Base-by-base conservation (phyloP, 768 basidiomycete genomes). In the Omphalotus guepiniiformis region DNA sequence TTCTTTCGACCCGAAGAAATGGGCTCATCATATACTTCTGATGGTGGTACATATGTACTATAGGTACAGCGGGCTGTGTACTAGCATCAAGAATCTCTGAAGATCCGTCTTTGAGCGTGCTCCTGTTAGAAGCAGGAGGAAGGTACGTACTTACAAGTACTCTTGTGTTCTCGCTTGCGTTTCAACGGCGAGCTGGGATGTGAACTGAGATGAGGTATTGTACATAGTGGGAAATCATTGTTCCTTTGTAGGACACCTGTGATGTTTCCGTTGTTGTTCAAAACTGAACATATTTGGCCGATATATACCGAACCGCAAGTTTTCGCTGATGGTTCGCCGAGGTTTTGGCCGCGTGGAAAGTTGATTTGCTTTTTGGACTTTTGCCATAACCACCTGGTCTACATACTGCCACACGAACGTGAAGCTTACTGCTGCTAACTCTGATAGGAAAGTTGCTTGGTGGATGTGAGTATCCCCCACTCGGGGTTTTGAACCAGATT, bases 311-410 rank as follows among this genome's bases (percentile, higher is more conserved):
- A 75, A n/a, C 75, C 80, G 1, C 83, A 85, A 53, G 46, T 49
- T 7, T 59, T 71, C 56, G 76, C 76, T 1, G 67, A 59, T 32
- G 74, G 72, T 27, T 66, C 66, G 51, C 65, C 55, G 32, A 68
- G 68, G 16, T 82, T 71, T 51, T 85, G 81, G 82, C 85, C 85
- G 0, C 64, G 85, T 63, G 84, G 83, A 82, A 55, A 6, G 63
- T 53, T 9, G 23, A 18, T 13, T 22, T 35, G 26, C 7, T 42
- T n/a, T 27, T 21, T 21, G 15, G n/a, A 4, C n/a, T n/a, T n/a
- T n/a, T n/a, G n/a, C n/a, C n/a, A n/a, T n/a, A n/a, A n/a, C n/a
- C n/a, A n/a, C n/a, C n/a, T n/a, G n/a, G n/a, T n/a, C n/a, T 32
- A 32, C 30, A n/a, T 32, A 32, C 30, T 32, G n/a, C n/a, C n/a